Conservation (phyloP, 2,329 filamentous ascomycete species). For the Mycogone perniciosa region DNA sequence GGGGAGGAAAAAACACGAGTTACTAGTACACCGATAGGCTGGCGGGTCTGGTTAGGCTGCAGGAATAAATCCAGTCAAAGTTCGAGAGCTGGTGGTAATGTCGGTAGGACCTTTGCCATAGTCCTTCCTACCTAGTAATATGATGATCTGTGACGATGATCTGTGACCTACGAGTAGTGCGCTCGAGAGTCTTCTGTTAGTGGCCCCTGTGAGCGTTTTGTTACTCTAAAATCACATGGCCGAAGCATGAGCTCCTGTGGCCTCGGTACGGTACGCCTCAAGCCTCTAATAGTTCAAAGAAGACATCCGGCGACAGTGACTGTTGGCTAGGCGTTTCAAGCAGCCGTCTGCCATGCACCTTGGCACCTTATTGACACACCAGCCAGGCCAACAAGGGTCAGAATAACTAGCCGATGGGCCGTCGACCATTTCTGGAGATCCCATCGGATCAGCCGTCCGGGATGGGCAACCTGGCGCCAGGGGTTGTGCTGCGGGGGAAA, state of each 20-base stretch:
- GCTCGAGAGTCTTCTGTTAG: too few relatives aligned
- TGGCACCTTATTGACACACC: slow-evolving; percentile 7
- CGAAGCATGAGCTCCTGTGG: background rate
- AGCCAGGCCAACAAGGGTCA: slow-evolving; percentile 1
- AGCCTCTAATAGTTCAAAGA: background rate
- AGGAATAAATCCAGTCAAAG: background rate
- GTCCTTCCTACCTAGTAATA: background rate
- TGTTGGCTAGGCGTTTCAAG: slow-evolving; percentile 2
- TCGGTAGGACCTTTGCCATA: background rate
- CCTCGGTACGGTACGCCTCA: too few relatives aligned
- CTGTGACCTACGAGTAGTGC: too few relatives aligned
- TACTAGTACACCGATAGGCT: background rate
- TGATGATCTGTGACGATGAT: too few relatives aligned
- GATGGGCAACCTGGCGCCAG: slow-evolving; percentile 10
- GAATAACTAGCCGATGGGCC: slow-evolving; percentile 11
- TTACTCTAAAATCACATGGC: too few relatives aligned
- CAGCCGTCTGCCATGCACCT: background rate
- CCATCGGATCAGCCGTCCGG: slow-evolving; percentile 14
- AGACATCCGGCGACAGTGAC: background rate
- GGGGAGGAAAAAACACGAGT: background rate
- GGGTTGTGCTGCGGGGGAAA: slow-evolving; percentile 14
- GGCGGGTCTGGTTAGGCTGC: background rate
- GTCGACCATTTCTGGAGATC: slow-evolving; percentile 11
- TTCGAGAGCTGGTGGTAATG: background rate
- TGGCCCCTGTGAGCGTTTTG: too few relatives aligned